phyloP scores from a whole-genome alignment of 371 early-diverging fungal genomes.

The Mucor sp. region DNA sequence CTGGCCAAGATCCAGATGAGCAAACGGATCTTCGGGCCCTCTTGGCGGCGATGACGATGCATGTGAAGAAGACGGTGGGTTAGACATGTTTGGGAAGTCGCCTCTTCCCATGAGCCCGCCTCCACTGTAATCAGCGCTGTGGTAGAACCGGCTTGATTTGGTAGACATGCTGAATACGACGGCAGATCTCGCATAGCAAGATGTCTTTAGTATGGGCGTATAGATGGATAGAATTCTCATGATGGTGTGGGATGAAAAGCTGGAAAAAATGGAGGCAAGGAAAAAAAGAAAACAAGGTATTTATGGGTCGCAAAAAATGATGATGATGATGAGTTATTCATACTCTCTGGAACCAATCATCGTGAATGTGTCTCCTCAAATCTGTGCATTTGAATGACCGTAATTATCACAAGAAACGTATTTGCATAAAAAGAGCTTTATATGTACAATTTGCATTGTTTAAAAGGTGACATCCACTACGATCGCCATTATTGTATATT shows the following conservation, averaged over 20 bases:
- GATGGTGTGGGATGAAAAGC: not conserved
- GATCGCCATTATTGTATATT: too few relatives aligned
- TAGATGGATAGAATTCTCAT: conserved; percentile 18
- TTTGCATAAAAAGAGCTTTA: conserved; percentile 1
- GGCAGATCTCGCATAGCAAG: conserved; percentile 1
- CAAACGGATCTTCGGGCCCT: conserved; percentile 16
- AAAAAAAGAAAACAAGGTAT: not conserved
- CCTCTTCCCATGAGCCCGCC: conserved; percentile 24
- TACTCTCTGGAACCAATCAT: conserved; percentile 2
- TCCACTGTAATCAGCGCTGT: conserved; percentile 28
- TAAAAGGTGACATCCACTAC: conserved; percentile 23
- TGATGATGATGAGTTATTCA: conserved; percentile 1
- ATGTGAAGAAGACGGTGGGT: conserved; percentile 2
- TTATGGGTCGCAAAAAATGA: not conserved
- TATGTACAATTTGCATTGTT: conserved; percentile 1
- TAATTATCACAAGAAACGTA: not conserved
- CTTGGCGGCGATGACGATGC: not conserved
- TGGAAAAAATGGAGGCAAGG: not conserved
- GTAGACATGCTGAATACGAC: not conserved
- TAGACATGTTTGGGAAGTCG: conserved; percentile 3
- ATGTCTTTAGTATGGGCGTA: conserved; percentile 4
- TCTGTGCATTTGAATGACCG: not conserved
- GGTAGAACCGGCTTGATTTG: conserved; percentile 4
- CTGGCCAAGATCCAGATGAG: conserved; percentile 21
- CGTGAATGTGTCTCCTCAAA: not conserved